Evolutionary conservation across 2,329 filamentous ascomycete genomes (phyloP), one percentile per base, ranked within the genome.

Genomic region (Graphilbum fragrans): DNA sequence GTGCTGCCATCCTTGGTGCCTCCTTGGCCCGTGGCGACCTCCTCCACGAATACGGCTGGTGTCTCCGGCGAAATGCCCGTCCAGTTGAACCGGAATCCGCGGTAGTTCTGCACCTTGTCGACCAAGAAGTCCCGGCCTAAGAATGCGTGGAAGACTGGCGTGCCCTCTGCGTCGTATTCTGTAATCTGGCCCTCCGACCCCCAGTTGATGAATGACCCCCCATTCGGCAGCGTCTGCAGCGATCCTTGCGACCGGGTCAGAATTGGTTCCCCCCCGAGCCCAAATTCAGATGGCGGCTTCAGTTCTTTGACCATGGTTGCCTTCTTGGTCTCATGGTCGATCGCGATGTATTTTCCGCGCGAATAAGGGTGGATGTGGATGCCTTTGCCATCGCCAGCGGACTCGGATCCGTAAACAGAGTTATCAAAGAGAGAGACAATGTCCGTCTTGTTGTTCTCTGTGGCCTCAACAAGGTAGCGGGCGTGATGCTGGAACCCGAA

Each of bases 161-260:
- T 55, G 9, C 72, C 72, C n/a, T 67, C 62, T 2, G 57, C 49
- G 0, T 59, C 59, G 49, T 69, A 64, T 47, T 69, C 67, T 7
- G 66, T 71, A 19, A 67, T 50, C 3, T 64, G 65, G 0, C 66
- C 66, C 17, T 64, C 61, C 0, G 62, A 64, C 5, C 74, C 73
- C 72, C 73, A 79, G 46, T 71, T 70, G 27, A 78, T 65, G 34
- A 78, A 56, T 7, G 65, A 65, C 43, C 74, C 69, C 27, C 68
- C 68, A 40, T 67, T 66, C 0, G 68, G 63, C 0, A 79, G 61
- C 6, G 72, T 50, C 47, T 80, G 74, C 25, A 70, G 66, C n/a
- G 58, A 64, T 7, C 63, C 62, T 45, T 67, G 65, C 16, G 44
- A 45, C 33, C 47, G 48, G 19, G 50, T 47, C 12, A 50, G 34